Percentiles rank a stretch among this genome's conserved stretches.
Conservation (phyloP, 495 filamentous ascomycete species). For the Penicillium coffeae region DNA sequence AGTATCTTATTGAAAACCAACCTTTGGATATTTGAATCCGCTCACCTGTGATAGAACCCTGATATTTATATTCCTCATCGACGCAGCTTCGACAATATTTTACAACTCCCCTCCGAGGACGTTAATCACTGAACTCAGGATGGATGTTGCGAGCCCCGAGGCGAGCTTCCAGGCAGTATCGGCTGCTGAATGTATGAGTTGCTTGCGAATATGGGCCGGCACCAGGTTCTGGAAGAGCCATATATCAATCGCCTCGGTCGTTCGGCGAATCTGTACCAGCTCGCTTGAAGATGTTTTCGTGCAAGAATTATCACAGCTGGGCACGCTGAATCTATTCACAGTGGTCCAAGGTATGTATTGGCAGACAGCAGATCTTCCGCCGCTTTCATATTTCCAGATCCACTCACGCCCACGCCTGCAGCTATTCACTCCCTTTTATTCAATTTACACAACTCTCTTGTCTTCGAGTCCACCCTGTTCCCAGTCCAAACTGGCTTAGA, state of each 20-base stretch:
- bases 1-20: too few relatives aligned
- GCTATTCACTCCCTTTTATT: slow-evolving; percentile 29
- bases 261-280: slow-evolving; percentile 19
- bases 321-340: slow-evolving; percentile 26
- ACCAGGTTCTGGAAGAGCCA: slow-evolving; percentile 16
- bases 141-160: slow-evolving; percentile 24
- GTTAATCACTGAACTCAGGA: slow-evolving; percentile 29
- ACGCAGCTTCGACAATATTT: slow-evolving; percentile 27
- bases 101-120: slow-evolving; percentile 31
- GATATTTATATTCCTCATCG: slow-evolving; percentile 25
- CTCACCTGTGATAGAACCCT: too few relatives aligned
- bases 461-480: slow-evolving; percentile 24
- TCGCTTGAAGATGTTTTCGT: slow-evolving; percentile 10
- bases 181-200: slow-evolving; percentile 3
- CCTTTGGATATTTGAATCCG: too few relatives aligned
- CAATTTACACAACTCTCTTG: slow-evolving; percentile 25
- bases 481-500: slow-evolving; percentile 25
- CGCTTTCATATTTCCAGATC: neutral
- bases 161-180: slow-evolving; percentile 28
- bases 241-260: slow-evolving; percentile 20
- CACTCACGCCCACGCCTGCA: neutral
- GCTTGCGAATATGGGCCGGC: slow-evolving; percentile 12
- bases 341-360: slow-evolving; percentile 19
- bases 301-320: slow-evolving; percentile 15
- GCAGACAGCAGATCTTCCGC: neutral